Base-by-base conservation (phyloP, 805 yeast genomes). In the Lachancea lanzarotensis region DNA sequence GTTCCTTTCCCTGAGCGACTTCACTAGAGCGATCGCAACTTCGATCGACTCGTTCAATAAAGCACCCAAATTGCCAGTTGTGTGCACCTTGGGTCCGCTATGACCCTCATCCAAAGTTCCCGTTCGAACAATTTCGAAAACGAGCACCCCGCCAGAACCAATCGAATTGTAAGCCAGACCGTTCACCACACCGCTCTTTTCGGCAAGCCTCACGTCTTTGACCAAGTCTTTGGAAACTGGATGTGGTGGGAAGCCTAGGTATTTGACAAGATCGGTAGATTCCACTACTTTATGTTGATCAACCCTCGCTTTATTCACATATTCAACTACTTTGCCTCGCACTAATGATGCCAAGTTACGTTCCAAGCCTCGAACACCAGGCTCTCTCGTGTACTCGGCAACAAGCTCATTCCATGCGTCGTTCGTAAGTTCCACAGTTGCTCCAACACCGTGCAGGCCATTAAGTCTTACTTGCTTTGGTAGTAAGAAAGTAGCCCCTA, bases 151-250 rank as follows among this genome's bases (percentile, higher is more conserved):
- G 0, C 96, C 96, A 4, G 84, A 79, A 1, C 96, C 96, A 54
- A 83, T 85, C 2, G 88, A 79, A 67, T 84, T 87, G 63, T 88
- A 89, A 1, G 95, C 86, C 48, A 89, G 68, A 0, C 96, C 97
- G 59, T 87, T 86, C 10, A 87, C 96, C 7, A 87, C 75, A 1
- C 96, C 95, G 49, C 74, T 71, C 7, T 68, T 67, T 27, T 73
- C 74, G 10, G 86, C 75, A 42, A 70, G 63, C 20, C 66, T 62
- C 1, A 81, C 76, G 22, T 60, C 60, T 13, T 63, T 68, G n/a
- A 71, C 59, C 31, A 75, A 64, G 19, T 73, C 75, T 36, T 69
- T 69, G 55, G 62, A 60, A 22, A 63, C 62, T 64, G 53, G 69
- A 53, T 52, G 76, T 53, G 70, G 68, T 12, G 85, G 86, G 19